Conservation (phyloP, 192 early-diverging fungal species). For the Borealophlyctis nickersoniae region DNA sequence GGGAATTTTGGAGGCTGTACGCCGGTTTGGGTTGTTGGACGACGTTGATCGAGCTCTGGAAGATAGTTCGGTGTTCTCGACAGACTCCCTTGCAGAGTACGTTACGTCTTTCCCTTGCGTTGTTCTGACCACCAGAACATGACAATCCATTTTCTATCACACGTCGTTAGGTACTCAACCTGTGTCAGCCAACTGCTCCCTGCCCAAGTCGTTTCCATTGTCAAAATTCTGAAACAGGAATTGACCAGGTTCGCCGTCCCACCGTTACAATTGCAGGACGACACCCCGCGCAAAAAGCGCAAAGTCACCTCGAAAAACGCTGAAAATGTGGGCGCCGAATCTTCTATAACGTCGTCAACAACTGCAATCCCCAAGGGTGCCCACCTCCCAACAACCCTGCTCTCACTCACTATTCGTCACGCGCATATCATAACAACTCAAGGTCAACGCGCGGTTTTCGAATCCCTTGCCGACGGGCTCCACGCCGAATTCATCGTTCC, state of each 20-base stretch:
- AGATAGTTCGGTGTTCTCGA: no score
- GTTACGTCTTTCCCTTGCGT: no score
- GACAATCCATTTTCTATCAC: no score
- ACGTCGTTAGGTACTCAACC: no score
- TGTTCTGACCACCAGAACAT: no score
- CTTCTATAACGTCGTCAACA: neutral
- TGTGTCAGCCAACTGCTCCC: constrained; percentile 11
- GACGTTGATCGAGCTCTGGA: neutral
- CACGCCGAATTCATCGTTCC: constrained; percentile 15
- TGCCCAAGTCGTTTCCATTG: constrained; percentile 16
- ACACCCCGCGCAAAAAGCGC: constrained; percentile 10
- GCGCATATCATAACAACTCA: constrained; percentile 19
- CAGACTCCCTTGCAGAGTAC: no score
- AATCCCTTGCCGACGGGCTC: constrained; percentile 8
- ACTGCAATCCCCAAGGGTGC: neutral
- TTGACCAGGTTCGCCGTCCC: constrained; percentile 12
- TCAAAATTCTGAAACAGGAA: neutral
- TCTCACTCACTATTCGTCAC: constrained; percentile 12
- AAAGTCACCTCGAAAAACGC: neutral
- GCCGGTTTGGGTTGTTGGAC: neutral
- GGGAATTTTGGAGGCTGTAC: constrained; percentile 5
- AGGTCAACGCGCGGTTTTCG: constrained; percentile 19
- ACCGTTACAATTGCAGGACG: neutral
- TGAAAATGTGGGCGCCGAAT: neutral
- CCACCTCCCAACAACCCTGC: constrained; percentile 6